Base-by-base conservation (phyloP, 169 alveolate genomes). In the Miamiensis avidus region DNA sequence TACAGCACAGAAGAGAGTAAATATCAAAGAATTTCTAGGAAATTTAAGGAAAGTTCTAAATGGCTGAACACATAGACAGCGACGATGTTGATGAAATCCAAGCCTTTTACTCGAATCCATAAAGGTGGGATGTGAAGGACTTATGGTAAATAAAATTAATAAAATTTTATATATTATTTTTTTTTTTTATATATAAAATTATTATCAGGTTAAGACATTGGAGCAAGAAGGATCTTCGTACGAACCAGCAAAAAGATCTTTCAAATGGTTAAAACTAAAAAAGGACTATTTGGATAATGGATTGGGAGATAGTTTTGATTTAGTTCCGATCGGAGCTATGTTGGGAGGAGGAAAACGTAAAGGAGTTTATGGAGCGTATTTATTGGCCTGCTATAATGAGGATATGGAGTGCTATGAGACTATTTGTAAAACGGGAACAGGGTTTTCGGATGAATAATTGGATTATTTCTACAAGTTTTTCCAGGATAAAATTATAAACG, bases 191-290 rank as follows among this genome's bases (percentile, higher is more conserved):
- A 49, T 49, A 49, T 11, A 49, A 49, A 49, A 49, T 49, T 11
- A 49, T 49, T 49, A 11, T 49, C 20, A 49, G 69, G 20, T 49
- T 49, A 99, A 99, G 92, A 97, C 99, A 0, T 95, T 99, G 81
- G 96, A 96, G 31, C 98, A 94, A 29, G 69, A 49, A 11, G 96
- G 98, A 82, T 99, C 99, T 1, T 96, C 98, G 29, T 99, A 99
- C 88, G 99, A 99, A 89, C 99, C 99, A 0, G 98, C 99, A 4
- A 98, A 98, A 87, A 94, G 99, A 78, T 98, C 99, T 27, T 95
- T 98, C 82, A 98, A 98, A 82, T 99, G 99, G 99, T 96, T 99
- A 64, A 99, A 99, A 92, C 95, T 99, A 72, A 99, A 99, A 93
- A 99, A 99, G 94, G 99, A 99, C 89, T 98, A 98, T 89, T 85